phyloP scores from a whole-genome alignment of 257 asterid genomes.

The Scutellaria baicalensis region DNA sequence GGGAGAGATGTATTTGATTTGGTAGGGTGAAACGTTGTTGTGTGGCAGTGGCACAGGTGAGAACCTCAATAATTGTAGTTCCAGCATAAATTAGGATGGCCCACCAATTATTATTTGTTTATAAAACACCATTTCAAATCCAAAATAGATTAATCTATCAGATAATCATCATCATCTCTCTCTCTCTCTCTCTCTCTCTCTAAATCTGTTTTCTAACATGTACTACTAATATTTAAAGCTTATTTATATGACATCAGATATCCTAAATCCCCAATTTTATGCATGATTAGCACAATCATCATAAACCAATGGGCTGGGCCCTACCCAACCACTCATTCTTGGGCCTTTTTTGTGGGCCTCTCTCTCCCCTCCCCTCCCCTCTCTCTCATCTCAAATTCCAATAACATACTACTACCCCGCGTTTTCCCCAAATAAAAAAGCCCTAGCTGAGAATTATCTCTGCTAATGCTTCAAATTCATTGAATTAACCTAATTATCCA shows the following conservation, averaged over 20 bases:
- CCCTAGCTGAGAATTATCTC: constrained; percentile 8
- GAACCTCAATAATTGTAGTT: constrained; percentile 9
- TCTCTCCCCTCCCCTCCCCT: no score
- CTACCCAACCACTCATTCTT: neutral
- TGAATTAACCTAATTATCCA: neutral
- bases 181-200: neutral
- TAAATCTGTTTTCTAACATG: neutral
- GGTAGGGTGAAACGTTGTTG: no score
- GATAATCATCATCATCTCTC: constrained; percentile 8
- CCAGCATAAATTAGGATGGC: constrained; percentile 5
- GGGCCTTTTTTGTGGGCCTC: neutral
- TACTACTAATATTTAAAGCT: neutral
- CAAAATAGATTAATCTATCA: neutral
- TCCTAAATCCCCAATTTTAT: neutral
- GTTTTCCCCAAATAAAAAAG: neutral
- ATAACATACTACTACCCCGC: neutral
- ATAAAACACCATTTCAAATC: constrained; percentile 2
- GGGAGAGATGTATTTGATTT: no score
- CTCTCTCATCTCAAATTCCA: no score
- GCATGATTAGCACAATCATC: constrained; percentile 10
- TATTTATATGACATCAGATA: neutral
- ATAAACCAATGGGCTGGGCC: neutral
- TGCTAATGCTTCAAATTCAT: neutral
- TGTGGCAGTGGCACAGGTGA: neutral
- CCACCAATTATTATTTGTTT: neutral